Percentiles rank a stretch among this genome's conserved stretches.
phyloP scores from a whole-genome alignment of 495 filamentous ascomycete genomes.

The Darksidea phi region DNA sequence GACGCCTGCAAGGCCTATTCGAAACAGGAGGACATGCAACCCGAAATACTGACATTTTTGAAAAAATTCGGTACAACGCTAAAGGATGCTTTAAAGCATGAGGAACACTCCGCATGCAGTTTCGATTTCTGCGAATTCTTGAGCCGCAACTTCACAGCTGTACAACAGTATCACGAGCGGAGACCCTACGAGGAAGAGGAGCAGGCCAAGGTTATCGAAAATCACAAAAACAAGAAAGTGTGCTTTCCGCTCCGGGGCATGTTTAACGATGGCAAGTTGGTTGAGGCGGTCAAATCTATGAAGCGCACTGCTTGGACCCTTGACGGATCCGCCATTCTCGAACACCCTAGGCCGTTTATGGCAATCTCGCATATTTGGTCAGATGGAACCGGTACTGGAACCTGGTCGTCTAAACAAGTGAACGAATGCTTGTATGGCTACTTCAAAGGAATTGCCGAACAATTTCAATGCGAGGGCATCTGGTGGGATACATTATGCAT shows the following conservation, averaged over 20 bases:
- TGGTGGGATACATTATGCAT: background rate
- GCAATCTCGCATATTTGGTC: background rate
- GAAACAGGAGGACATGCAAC: too few relatives aligned
- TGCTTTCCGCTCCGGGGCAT: background rate
- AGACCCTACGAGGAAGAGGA: background rate
- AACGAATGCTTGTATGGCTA: background rate
- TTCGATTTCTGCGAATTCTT: background rate
- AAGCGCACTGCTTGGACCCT: background rate
- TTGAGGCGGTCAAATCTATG: too few relatives aligned
- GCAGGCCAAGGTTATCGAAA: too few relatives aligned
- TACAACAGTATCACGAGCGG: background rate
- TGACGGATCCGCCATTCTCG: background rate
- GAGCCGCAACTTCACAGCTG: background rate
- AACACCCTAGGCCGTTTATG: background rate
- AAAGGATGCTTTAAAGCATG: too few relatives aligned
- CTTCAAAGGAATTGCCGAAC: background rate
- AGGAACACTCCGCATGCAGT: background rate
- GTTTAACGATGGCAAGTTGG: background rate
- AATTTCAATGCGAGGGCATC: background rate
- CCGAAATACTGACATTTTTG: too few relatives aligned
- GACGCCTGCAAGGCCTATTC: too few relatives aligned
- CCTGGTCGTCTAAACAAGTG: background rate
- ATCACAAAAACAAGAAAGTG: background rate
- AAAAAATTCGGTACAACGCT: too few relatives aligned
- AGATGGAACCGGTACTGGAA: background rate